Percentiles rank a stretch among this genome's conserved stretches.
Conservation (phyloP, 192 early-diverging fungal species). For the Chytriomyces sp. region DNA sequence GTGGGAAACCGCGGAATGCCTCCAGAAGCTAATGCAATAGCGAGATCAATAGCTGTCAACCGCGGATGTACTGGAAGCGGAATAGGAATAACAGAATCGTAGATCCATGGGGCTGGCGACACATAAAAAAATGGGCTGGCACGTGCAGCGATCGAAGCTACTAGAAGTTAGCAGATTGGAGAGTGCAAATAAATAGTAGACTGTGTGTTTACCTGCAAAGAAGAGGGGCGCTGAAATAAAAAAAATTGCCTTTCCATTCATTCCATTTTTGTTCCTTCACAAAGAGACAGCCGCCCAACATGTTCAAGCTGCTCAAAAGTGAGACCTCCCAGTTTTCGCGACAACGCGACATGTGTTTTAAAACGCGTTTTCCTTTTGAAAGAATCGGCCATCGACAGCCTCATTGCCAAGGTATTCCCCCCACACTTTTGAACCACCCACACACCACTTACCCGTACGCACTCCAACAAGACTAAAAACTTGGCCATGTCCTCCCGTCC, state of each 20-base stretch:
- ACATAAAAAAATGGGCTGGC: too few species aligned
- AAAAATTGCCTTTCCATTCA: neutral
- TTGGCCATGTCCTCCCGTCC: conserved; percentile 11
- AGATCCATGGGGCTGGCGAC: too few species aligned
- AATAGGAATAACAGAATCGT: too few species aligned
- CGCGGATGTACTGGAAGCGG: neutral
- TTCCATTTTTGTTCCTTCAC: neutral
- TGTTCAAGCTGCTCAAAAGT: conserved; percentile 35
- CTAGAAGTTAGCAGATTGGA: too few species aligned
- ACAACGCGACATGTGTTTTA: too few species aligned
- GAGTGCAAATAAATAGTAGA: too few species aligned
- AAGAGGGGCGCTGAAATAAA: neutral
- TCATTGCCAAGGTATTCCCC: conserved; percentile 23
- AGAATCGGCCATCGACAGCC: conserved; percentile 21
- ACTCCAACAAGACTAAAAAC: conserved; percentile 6
- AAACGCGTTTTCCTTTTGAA: neutral
- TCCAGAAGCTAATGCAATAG: neutral
- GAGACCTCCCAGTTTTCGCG: neutral
- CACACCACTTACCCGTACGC: neutral
- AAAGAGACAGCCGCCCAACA: conserved; percentile 41
- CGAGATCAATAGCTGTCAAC: neutral
- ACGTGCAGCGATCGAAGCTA: too few species aligned
- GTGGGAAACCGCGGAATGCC: neutral
- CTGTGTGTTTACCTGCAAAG: too few species aligned
- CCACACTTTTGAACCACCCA: neutral